Evolutionary conservation across 331 rosid species (phyloP).

Genomic region (Malus hybrid): DNA sequence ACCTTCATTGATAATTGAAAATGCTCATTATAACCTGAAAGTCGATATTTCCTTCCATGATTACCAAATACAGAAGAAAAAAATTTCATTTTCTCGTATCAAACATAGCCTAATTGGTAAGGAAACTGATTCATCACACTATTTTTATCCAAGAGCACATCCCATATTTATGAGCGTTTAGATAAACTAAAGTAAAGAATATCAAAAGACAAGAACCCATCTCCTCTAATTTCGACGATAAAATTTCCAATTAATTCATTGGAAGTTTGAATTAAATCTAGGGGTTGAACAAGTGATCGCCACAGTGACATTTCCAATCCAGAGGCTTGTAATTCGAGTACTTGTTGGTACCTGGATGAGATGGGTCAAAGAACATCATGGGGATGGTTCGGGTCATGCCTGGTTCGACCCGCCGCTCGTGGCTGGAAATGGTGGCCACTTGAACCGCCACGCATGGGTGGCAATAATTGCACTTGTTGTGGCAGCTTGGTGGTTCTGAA

Average conservation of each 20-base stretch:
- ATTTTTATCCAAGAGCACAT: too few relatives aligned
- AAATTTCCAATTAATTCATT: background rate
- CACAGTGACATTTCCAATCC: conserved; percentile 88
- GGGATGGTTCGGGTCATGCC: conserved; percentile 17
- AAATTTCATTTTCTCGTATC: too few relatives aligned
- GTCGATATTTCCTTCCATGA: too few relatives aligned
- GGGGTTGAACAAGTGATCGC: conserved; percentile 67
- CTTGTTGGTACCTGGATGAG: conserved; percentile 34
- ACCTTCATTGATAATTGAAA: too few relatives aligned
- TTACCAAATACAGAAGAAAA: too few relatives aligned
- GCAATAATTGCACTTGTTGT: conserved; percentile 77
- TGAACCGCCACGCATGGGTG: conserved; percentile 93
- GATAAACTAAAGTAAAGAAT: too few relatives aligned
- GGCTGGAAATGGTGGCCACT: conserved; percentile 51
- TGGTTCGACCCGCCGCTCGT: conserved; percentile 19
- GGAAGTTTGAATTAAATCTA: conserved; percentile 1
- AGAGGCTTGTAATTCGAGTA: conserved; percentile 89
- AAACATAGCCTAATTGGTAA: background rate
- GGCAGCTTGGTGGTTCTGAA: conserved; percentile 86
- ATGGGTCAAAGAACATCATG: conserved; percentile 18
- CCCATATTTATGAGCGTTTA: too few relatives aligned
- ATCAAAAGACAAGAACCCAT: background rate
- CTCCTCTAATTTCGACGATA: background rate
- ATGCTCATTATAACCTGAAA: too few relatives aligned
- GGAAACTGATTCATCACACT: background rate